A percentile compares a stretch with the other conserved stretches of the same genome.
Conservation (phyloP, 1,284 basidiomycete genomes). For the Apiotrichum gracile region DNA sequence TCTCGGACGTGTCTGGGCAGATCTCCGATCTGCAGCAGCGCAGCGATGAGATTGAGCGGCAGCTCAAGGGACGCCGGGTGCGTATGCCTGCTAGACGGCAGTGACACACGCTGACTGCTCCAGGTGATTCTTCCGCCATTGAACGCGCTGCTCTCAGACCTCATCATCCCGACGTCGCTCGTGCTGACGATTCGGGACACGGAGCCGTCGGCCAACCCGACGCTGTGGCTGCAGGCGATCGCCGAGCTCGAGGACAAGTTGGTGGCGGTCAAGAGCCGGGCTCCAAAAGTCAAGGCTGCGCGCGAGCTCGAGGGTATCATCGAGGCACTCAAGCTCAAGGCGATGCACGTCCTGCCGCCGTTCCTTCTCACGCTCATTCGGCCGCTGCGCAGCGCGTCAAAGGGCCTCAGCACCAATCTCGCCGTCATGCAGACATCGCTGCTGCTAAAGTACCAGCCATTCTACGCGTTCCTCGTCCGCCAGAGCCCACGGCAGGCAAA, state of each 20-base stretch:
- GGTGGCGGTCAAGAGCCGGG: slow-evolving; percentile 59
- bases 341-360: slow-evolving; percentile 76
- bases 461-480: slow-evolving; percentile 80
- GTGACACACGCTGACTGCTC: not conserved
- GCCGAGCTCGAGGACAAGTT: slow-evolving; percentile 72
- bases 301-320: slow-evolving; percentile 72
- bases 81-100: slow-evolving; percentile 28
- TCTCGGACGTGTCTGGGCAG: slow-evolving; percentile 88
- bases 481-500: slow-evolving; percentile 75
- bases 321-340: slow-evolving; percentile 78
- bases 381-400: slow-evolving; percentile 65
- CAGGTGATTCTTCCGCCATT: slow-evolving; percentile 85
- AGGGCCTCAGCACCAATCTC: slow-evolving; percentile 74
- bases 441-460: slow-evolving; percentile 72
- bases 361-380: slow-evolving; percentile 79
- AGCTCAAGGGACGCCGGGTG: slow-evolving; percentile 75
- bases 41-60: slow-evolving; percentile 80
- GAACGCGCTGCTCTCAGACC: slow-evolving; percentile 68
- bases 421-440: slow-evolving; percentile 86
- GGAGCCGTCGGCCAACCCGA: slow-evolving; percentile 56
- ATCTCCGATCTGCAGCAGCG: slow-evolving; percentile 87
- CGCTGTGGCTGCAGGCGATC: slow-evolving; percentile 76
- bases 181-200: slow-evolving; percentile 77
- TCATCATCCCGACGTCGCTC: slow-evolving; percentile 75
- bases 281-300: slow-evolving; percentile 68